These are phyloP conservation scores for Solanum rostratum DNA, from an alignment of 257 asterid genomes.

Conservation along the genomic window DNA sequence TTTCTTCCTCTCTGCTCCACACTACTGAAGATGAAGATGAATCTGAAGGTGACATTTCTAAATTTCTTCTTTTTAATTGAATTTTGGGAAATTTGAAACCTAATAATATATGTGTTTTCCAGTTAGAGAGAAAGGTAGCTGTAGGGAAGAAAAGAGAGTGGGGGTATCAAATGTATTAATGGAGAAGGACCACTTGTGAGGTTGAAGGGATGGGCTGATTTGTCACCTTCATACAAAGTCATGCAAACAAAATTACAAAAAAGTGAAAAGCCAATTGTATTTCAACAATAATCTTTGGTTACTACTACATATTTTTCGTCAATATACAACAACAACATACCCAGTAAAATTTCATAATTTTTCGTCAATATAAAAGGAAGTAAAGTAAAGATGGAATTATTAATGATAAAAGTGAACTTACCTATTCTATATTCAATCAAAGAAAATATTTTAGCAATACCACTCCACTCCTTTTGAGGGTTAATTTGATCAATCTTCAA, in stretches of 20 bases:
- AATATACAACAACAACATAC: too few relatives aligned
- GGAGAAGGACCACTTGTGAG: constrained; percentile 68
- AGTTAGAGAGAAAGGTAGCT: neutral
- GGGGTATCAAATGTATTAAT: constrained; percentile 47
- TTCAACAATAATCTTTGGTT: neutral
- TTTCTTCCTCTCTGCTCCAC: constrained; percentile 89
- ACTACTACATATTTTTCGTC: too few relatives aligned
- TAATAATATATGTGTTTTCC: neutral
- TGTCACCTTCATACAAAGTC: constrained; percentile 46
- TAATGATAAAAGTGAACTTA: neutral
- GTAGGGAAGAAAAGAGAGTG: constrained; percentile 23
- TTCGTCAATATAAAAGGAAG: neutral
- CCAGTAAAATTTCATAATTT: too few relatives aligned
- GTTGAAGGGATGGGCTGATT: constrained; percentile 55
- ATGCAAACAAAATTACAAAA: constrained; percentile 8
- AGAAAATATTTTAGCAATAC: neutral
- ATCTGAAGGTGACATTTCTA: constrained; percentile 17
- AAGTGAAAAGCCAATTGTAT: neutral
- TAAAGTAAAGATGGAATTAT: neutral
- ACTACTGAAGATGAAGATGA: neutral
- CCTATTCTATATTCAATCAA: neutral
- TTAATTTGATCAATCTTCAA: neutral
- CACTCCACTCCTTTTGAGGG: neutral
- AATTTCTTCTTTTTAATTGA: neutral
- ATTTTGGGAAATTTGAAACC: neutral